Base-by-base conservation (phyloP, 148 eudicot genomes). In the Fagopyrum esculentum region DNA sequence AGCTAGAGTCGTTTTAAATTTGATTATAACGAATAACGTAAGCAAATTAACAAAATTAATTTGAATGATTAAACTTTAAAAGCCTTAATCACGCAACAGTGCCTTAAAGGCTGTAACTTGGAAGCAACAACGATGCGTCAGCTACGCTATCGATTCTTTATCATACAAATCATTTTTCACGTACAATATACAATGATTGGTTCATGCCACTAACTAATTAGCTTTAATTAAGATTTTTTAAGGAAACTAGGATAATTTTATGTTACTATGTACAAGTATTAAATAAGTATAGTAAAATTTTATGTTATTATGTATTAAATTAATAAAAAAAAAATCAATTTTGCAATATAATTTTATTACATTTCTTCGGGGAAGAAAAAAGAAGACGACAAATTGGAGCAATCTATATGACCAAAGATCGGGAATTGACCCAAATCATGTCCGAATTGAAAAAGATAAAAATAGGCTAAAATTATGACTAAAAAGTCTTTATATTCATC, bases 71-170 rank as follows among this genome's bases (percentile, higher is more conserved):
- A 63, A 30, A 8, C 26, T 60, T 26, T 61, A 9, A 61, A 26
- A 61, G 9, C 9, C 19, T 19, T 57, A 10, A 61, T 61, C 40
- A 29, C 22, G 68, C 68, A 29, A 61, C 43, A 61, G 68, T 61
- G 5, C 68, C 6, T 13, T 0, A 22, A 66, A 66, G 71, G 17
- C 43, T 66, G 71, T 66, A 66, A 13, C 71, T 66, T 66, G 71
- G 71, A 66, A 66, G 47, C 71, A 66, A 66, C 71, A 66, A 66
- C 19, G 47, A 35, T 66, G 35, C n/a, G n/a, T 15, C 3, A 13
- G 2, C 45, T 5, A 40, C 46, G 46, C 71, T 43, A 35, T 66
- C 71, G 12, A 15, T 66, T 3, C 15, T 29, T 60, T 60, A 60
- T 60, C 26, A 60, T 60, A 26, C 66, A 60, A 9, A 8, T 60